phyloP scores from a whole-genome alignment of 2,329 filamentous ascomycete species.

The Lasiodiplodia hormozganensis region DNA sequence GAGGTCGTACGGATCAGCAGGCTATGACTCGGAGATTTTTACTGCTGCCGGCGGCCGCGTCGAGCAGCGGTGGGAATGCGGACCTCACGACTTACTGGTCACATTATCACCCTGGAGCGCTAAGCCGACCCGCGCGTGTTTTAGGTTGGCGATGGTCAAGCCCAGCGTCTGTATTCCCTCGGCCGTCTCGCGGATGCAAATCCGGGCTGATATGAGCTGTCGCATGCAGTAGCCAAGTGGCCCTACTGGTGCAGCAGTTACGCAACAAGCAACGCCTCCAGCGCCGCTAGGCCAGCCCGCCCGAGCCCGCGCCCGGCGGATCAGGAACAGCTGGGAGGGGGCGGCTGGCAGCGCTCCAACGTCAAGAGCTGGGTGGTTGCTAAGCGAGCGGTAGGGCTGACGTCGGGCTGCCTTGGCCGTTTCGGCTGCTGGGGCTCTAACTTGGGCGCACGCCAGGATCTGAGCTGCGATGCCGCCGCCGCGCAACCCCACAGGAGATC shows the following conservation, averaged over 20 bases:
- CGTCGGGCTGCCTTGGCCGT: not conserved
- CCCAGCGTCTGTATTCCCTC: constrained; percentile 13
- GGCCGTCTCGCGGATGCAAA: constrained; percentile 17
- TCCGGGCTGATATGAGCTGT: constrained; percentile 27
- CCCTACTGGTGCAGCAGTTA: constrained; percentile 17
- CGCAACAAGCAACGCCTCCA: constrained; percentile 19
- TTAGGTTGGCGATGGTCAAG: constrained; percentile 23
- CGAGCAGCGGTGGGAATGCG: not conserved
- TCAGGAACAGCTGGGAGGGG: constrained; percentile 8
- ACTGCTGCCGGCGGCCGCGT: constrained; percentile 6
- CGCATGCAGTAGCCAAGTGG: constrained; percentile 22
- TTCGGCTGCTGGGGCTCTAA: constrained; percentile 4
- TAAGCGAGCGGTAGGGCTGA: constrained; percentile 5
- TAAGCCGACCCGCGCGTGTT: constrained; percentile 20
- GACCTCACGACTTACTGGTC: not conserved
- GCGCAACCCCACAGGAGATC: constrained; percentile 25
- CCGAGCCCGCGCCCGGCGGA: not conserved
- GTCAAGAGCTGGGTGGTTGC: not conserved
- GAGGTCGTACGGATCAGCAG: constrained; percentile 18
- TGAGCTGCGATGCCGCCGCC: constrained; percentile 1
- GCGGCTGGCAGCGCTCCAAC: not conserved
- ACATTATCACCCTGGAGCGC: constrained; percentile 14
- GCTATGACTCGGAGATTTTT: constrained; percentile 22
- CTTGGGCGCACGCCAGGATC: not conserved
- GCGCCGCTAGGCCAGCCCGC: not conserved